phyloP scores from a whole-genome alignment of 441 rosid species.

The Adansonia gregorii region DNA sequence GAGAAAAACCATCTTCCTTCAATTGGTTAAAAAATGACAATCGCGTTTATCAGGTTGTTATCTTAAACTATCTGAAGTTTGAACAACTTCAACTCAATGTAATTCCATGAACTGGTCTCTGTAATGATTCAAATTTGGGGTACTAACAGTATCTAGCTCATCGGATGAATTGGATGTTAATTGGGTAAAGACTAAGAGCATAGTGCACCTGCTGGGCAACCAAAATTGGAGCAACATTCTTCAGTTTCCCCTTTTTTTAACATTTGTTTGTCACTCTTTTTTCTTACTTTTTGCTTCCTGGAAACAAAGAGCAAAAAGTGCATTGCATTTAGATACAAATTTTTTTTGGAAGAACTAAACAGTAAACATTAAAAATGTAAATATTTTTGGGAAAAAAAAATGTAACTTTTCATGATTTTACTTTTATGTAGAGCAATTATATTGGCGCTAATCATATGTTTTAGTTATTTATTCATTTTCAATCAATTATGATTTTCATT shows the following conservation, averaged over 20 bases:
- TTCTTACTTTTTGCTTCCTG: neutral
- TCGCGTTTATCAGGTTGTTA: conserved; percentile 39
- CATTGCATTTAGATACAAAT: neutral
- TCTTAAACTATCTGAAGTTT: conserved; percentile 25
- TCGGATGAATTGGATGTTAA: conserved; percentile 30
- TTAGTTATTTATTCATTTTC: neutral
- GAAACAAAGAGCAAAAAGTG: neutral
- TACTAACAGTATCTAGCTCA: conserved; percentile 24
- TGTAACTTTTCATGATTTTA: neutral
- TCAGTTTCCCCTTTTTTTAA: no score
- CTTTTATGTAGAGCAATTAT: neutral
- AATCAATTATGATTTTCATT: neutral
- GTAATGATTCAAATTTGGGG: conserved; percentile 28
- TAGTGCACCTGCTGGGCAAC: conserved; percentile 19
- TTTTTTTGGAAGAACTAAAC: neutral
- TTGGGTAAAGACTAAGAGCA: conserved; percentile 23
- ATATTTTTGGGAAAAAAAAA: neutral
- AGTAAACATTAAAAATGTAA: no score
- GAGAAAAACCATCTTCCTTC: conserved; percentile 37
- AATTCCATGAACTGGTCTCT: conserved; percentile 26
- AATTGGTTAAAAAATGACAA: conserved; percentile 45
- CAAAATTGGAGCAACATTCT: neutral
- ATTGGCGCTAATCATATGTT: neutral
- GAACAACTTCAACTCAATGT: conserved; percentile 26
- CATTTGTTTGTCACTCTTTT: neutral